A percentile compares a stretch with the other conserved stretches of the same genome.
phyloP scores from a whole-genome alignment of 331 rosid species.

The Stylosanthes scabra region DNA sequence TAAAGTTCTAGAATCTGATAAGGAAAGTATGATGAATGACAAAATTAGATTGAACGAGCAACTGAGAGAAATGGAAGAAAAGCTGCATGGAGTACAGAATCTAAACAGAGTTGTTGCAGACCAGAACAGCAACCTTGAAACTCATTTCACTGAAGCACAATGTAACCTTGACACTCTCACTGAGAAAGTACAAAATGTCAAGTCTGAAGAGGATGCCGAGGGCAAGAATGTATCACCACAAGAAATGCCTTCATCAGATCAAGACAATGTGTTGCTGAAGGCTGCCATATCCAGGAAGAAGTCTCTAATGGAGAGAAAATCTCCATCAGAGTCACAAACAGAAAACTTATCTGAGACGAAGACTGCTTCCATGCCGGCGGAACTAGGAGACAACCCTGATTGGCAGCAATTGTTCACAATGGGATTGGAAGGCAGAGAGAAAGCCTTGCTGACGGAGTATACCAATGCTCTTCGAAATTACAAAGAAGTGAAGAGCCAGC shows the following conservation, averaged over 20 bases:
- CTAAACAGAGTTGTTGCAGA: conserved; percentile 56
- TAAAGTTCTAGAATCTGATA: conserved; percentile 67
- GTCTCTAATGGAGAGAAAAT: conserved; percentile 35
- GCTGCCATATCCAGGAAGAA: conserved; percentile 33
- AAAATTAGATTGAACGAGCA: conserved; percentile 52
- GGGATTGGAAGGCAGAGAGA: conserved; percentile 70
- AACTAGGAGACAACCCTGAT: conserved; percentile 57
- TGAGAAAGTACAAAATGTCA: conserved; percentile 51
- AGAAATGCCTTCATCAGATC: conserved; percentile 46
- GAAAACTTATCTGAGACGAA: conserved; percentile 32
- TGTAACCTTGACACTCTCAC: conserved; percentile 73
- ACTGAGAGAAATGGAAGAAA: conserved; percentile 72
- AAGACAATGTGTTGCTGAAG: conserved; percentile 33
- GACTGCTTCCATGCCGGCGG: conserved; percentile 37
- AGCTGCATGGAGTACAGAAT: conserved; percentile 53
- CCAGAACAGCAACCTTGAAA: conserved; percentile 67
- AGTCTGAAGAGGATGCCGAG: conserved; percentile 53
- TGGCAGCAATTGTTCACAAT: conserved; percentile 61
- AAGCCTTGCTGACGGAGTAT: conserved; percentile 66
- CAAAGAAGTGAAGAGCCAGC: conserved; percentile 70
- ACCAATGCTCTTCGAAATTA: conserved; percentile 67
- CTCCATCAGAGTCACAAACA: conserved; percentile 30
- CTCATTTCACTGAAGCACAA: conserved; percentile 76
- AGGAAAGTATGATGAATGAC: conserved; percentile 57
- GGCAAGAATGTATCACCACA: conserved; percentile 38